A percentile compares a stretch with the other conserved stretches of the same genome.
phyloP scores from a whole-genome alignment of 352 stramenopile genomes.

The Phytophthora constricta region DNA sequence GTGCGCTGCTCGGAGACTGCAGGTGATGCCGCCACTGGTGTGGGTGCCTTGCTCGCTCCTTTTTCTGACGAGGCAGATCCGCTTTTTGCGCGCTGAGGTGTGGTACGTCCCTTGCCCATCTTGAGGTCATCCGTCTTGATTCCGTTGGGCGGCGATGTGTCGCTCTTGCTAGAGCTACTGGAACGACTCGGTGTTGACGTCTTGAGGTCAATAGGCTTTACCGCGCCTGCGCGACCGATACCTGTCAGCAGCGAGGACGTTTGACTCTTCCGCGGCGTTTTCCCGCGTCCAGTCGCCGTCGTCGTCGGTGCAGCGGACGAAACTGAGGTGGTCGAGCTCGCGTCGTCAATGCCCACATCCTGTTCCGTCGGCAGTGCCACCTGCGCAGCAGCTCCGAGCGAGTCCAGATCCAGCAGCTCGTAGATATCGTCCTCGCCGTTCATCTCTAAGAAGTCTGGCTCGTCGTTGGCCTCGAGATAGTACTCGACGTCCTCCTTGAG shows the following conservation, averaged over 20 bases:
- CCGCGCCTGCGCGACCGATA: slow-evolving; percentile 72
- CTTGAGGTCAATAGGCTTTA: slow-evolving; percentile 87
- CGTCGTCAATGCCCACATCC: slow-evolving; percentile 73
- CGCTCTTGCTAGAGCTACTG: slow-evolving; percentile 54
- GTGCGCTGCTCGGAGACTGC: slow-evolving; percentile 39
- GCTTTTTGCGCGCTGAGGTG: slow-evolving; percentile 62
- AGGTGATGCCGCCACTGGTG: slow-evolving; percentile 41
- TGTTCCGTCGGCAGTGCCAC: slow-evolving; percentile 75
- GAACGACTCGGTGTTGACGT: slow-evolving; percentile 65
- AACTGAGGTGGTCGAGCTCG: slow-evolving; percentile 10
- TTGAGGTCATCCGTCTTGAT: slow-evolving; percentile 55
- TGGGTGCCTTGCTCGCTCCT: slow-evolving; percentile 30
- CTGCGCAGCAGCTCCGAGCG: slow-evolving; percentile 73
- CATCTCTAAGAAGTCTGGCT: slow-evolving; percentile 94
- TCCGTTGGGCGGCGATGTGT: slow-evolving; percentile 42
- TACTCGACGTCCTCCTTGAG: slow-evolving; percentile 99
- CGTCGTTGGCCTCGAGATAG: slow-evolving; percentile 95
- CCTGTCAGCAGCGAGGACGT: slow-evolving; percentile 65
- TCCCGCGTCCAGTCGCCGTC: slow-evolving; percentile 32
- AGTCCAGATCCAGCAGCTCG: slow-evolving; percentile 95
- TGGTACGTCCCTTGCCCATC: slow-evolving; percentile 52
- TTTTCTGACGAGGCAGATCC: slow-evolving; percentile 47
- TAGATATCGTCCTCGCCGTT: slow-evolving; percentile 95
- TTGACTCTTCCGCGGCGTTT: slow-evolving; percentile 77
- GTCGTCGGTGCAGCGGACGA: slow-evolving; percentile 9